Evolutionary conservation across 352 stramenopile species (phyloP).

Genomic region (Pythium brassicae): DNA sequence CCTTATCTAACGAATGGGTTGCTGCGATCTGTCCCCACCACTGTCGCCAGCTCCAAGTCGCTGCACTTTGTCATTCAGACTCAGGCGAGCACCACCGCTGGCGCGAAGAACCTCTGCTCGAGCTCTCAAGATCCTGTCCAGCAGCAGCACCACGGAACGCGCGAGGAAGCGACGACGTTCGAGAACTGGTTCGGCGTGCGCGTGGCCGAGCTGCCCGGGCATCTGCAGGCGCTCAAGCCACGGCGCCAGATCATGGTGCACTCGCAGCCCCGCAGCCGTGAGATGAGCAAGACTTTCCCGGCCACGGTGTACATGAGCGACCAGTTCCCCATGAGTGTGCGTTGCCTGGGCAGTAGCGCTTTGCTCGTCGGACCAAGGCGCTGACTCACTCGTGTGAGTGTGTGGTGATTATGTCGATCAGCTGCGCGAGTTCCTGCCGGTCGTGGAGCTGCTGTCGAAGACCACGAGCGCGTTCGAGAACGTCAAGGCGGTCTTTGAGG

Average conservation of each 20-base stretch:
- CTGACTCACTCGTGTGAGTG: no score
- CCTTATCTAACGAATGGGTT: no score
- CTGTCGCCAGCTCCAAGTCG: constrained; percentile 38
- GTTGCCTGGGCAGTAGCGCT: constrained; percentile 7
- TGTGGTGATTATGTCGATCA: constrained; percentile 6
- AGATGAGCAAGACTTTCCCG: constrained; percentile 50
- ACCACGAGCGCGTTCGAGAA: constrained; percentile 62
- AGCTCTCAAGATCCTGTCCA: constrained; percentile 2
- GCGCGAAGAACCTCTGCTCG: constrained; percentile 15
- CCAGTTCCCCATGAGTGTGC: constrained; percentile 50
- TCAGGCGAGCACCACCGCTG: constrained; percentile 6
- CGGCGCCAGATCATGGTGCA: constrained; percentile 51
- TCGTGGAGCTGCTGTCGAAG: constrained; percentile 68
- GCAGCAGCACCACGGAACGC: constrained; percentile 28
- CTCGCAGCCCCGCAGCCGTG: constrained; percentile 34
- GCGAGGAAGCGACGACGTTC: constrained; percentile 45
- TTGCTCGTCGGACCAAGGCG: no score
- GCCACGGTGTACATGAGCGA: constrained; percentile 58
- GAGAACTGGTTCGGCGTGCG: constrained; percentile 53
- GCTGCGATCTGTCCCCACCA: background rate
- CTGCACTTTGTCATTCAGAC: constrained; percentile 32
- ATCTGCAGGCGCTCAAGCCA: constrained; percentile 29
- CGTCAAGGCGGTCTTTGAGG: constrained; percentile 52
- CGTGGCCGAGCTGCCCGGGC: constrained; percentile 31
- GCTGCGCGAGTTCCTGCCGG: constrained; percentile 53